Base-by-base conservation (phyloP, 2,329 filamentous ascomycete species). In the Pleurostoma richardsiae region DNA sequence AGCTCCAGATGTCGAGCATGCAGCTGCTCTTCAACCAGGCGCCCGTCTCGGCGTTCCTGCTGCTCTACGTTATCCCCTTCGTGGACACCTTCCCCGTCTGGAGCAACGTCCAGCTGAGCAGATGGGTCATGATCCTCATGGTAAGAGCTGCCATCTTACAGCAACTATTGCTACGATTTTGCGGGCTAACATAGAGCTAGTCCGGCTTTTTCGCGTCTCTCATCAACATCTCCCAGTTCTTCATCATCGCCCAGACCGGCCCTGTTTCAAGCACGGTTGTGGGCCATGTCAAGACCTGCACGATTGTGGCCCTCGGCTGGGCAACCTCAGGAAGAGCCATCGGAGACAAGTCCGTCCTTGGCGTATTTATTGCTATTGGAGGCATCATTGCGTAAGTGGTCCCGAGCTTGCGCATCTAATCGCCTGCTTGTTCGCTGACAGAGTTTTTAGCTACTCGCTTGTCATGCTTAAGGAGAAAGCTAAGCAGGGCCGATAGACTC, bases 11-110 rank as follows among this genome's bases (percentile, higher is more conserved):
- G 67, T 78, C 75, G 53, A 85, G 81, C 63, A 83, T 85, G 76
- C 84, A 87, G 66, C 67, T 88, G 30, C 71, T 88, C 8, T 80
- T 80, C 65, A 86, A 85, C 62, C 83, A 86, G 63, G 80, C 83
- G 2, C 82, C 83, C 2, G 67, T 85, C 3, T 79, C 81, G 27
- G 76, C 78, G 2, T 72, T 83, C 49, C 62, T 86, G 52, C 72
- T 87, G 44, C 72, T 86, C 29, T 85, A 85, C 55, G 74, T 78
- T 33, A 83, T 86, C 50, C 83, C 82, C 0, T 84, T 85, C 56
- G 68, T 80, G 26, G 84, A 88, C 55, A 77, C 72, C 11, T 79
- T 85, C 56, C 82, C 83, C 3, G 68, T 70, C 8, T 81, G 77
- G 74, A 64, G 59, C 10, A 68, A 73, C 30, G 73, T 83, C 2